Evolutionary conservation across 345 rosid genomes (phyloP).

Genomic region (Mercurialis annua): DNA sequence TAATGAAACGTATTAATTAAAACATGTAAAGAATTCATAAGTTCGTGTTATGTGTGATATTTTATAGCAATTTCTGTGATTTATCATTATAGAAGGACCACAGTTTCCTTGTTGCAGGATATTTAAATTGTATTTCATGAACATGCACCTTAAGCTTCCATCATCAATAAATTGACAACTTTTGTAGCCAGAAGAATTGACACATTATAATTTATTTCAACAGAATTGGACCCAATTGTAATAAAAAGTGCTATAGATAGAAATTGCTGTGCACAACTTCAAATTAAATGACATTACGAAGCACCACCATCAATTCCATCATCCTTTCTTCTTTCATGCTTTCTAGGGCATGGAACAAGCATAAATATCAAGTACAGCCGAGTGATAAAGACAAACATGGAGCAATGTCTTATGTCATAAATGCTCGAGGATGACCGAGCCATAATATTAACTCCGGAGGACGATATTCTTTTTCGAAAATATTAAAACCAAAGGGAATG

Average conservation of each 20-base stretch:
- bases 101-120: not conserved
- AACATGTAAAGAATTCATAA: no score
- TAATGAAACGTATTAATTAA: no score
- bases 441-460: no score
- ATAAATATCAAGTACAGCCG: no score
- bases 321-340: not conserved
- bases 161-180: not conserved
- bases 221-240: not conserved
- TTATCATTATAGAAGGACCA: conserved; percentile 4
- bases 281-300: not conserved
- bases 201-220: not conserved
- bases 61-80: no score
- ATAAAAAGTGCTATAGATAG: not conserved
- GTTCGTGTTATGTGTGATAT: no score
- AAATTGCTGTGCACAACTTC: not conserved
- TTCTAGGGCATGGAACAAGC: no score
- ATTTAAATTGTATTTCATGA: not conserved
- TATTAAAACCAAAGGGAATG: no score
- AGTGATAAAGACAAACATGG: no score
- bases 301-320: not conserved
- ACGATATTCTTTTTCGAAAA: no score
- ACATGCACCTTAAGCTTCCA: not conserved
- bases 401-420: no score
- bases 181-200: conserved; percentile 3
- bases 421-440: no score